Conservation (phyloP, 2,329 filamentous ascomycete species). For the Lachnellula cervina region DNA sequence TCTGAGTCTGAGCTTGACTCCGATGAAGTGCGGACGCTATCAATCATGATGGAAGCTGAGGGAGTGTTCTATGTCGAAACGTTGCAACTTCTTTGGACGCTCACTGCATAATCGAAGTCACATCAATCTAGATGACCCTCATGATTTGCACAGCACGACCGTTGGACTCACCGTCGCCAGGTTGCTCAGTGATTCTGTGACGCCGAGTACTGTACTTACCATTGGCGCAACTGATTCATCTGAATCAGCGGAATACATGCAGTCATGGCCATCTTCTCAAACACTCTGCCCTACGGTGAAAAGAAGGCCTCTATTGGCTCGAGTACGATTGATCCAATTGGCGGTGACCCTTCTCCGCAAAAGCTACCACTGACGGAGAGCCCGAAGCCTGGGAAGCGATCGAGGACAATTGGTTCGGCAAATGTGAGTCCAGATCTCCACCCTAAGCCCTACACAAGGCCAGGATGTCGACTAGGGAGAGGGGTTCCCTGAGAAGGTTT, state of each 20-base stretch:
- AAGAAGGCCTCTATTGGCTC: neutral
- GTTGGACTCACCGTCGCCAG: conserved; percentile 1
- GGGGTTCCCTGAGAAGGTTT: neutral
- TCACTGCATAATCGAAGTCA: conserved; percentile 11
- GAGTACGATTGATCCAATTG: conserved; percentile 8
- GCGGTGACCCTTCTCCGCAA: conserved; percentile 12
- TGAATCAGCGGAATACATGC: conserved; percentile 9
- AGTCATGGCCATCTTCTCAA: conserved; percentile 8
- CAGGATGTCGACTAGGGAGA: neutral
- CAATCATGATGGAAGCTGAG: conserved; percentile 8
- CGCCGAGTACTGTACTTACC: neutral
- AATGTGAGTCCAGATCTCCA: neutral
- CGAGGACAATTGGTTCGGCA: conserved; percentile 7
- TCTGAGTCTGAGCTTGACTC: neutral
- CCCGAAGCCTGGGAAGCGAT: conserved; percentile 2
- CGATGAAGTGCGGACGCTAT: conserved; percentile 4
- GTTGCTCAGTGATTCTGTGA: neutral
- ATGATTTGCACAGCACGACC: neutral
- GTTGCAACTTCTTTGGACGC: conserved; percentile 8
- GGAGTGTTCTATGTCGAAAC: conserved; percentile 11
- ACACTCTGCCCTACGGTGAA: conserved; percentile 11
- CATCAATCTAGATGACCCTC: neutral
- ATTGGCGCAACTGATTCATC: conserved; percentile 5
- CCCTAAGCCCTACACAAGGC: conserved; percentile 13
- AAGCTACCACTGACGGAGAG: conserved; percentile 10